phyloP scores from a whole-genome alignment of 805 yeast genomes.

The Yamadazyma akitaensis region DNA sequence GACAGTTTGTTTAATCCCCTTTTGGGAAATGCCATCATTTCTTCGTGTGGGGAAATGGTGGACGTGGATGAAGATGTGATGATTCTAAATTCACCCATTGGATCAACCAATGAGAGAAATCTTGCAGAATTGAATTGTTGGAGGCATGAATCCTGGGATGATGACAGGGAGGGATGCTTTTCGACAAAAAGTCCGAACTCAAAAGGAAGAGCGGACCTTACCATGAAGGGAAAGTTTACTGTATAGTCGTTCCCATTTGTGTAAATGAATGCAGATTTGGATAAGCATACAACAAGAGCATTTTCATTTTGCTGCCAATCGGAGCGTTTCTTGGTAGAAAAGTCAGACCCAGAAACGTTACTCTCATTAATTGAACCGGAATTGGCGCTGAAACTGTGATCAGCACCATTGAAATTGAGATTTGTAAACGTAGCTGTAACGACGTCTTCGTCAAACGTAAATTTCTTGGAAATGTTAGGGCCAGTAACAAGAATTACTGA shows the following conservation, averaged over 20 bases:
- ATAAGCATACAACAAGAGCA: constrained; percentile 56
- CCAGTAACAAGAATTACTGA: constrained; percentile 51
- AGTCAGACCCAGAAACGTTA: neutral
- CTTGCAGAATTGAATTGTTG: constrained; percentile 27
- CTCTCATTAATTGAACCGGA: neutral
- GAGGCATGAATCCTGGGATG: constrained; percentile 12
- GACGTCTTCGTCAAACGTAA: constrained; percentile 50
- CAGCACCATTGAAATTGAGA: constrained; percentile 5
- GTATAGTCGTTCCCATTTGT: constrained; percentile 58
- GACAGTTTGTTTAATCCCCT: constrained; percentile 27
- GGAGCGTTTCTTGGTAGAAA: neutral
- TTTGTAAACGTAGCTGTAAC: constrained; percentile 59
- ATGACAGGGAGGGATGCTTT: constrained; percentile 27
- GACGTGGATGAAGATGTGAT: constrained; percentile 70
- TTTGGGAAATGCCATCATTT: constrained; percentile 52
- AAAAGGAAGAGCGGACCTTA: constrained; percentile 59
- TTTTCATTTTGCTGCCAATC: neutral
- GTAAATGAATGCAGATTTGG: constrained; percentile 61
- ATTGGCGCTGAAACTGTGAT: neutral
- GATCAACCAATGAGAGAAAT: constrained; percentile 70
- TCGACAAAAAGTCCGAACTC: constrained; percentile 68
- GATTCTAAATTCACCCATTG: constrained; percentile 68
- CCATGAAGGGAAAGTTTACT: constrained; percentile 66
- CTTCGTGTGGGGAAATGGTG: constrained; percentile 56
- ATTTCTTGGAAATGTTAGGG: constrained; percentile 41